Percentiles rank a stretch among this genome's conserved stretches.
These are phyloP conservation scores for Lactifluus echinatus DNA, from an alignment of 768 basidiomycete genomes.

Conservation along the genomic window DNA sequence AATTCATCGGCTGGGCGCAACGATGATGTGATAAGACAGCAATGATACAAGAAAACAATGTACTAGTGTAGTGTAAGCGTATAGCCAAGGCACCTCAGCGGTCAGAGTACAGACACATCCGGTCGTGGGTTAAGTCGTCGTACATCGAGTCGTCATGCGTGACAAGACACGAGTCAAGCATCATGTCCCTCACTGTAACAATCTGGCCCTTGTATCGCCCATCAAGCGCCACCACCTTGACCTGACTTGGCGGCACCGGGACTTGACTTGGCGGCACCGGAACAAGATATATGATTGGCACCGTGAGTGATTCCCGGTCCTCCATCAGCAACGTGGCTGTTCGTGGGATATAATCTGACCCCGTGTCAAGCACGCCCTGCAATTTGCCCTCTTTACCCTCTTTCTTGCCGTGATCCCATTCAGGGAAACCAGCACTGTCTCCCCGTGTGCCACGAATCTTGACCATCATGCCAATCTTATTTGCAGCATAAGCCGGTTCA, in stretches of 20 bases:
- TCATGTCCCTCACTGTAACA: constrained; percentile 17
- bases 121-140: constrained; percentile 18
- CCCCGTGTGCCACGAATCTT: constrained; percentile 31
- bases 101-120: constrained; percentile 14
- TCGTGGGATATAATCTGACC: constrained; percentile 25
- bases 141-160: constrained; percentile 17
- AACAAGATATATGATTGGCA: constrained; percentile 34
- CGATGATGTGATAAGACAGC: background rate
- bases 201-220: constrained; percentile 34
- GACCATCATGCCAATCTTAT: constrained; percentile 33
- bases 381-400: constrained; percentile 27
- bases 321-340: constrained; percentile 27
- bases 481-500: constrained; percentile 26
- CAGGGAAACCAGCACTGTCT: constrained; percentile 26
- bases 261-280: constrained; percentile 33
- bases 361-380: constrained; percentile 23
- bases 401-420: constrained; percentile 29
- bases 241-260: constrained; percentile 32
- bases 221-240: constrained; percentile 40
- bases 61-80: background rate
- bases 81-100: background rate
- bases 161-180: constrained; percentile 15
- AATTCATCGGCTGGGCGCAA: too few relatives aligned
- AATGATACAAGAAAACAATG: background rate
- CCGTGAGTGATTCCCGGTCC: constrained; percentile 30